Base-by-base conservation (phyloP, 805 yeast species). In the Metschnikowia santaceciliae region DNA sequence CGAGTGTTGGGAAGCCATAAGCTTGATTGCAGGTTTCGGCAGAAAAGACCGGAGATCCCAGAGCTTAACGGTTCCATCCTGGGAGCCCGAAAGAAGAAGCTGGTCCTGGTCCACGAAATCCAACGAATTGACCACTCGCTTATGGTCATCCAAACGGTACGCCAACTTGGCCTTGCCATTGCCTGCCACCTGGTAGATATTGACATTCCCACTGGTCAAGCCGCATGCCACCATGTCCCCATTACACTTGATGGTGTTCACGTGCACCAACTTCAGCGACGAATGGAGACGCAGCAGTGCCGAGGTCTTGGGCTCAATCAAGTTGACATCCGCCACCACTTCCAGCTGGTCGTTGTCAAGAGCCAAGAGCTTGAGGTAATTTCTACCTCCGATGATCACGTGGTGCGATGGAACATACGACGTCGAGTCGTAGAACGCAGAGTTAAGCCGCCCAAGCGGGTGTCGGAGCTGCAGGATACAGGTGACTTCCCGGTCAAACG, bases 61-160 rank as follows among this genome's bases (percentile, higher is more conserved):
- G 4, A 87, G 64, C 57, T 85, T 84, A 53, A 87, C 81, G 15
- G 83, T 74, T 3, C 94, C 94, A 69, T 87, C 94, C 67, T 87
- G 94, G 0, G 91, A 85, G 2, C 94, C 95, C 1, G 75, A 70
- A 19, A 74, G 59, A 8, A 74, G 52, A 40, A 68, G 64, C 47
- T 56, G 55, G 5, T 56, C 58, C 19, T 48, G 52, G 4, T 54
- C 62, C 15, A 65, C 61, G 44, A 74, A 74, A 54, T 74, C 78
- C 22, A 74, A 53, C 6, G 76, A 68, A 54, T 74, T 74, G 44
- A 74, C 65, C 45, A 70, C 65, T n/a, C 78, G 58, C 53, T 69
- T 71, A 58, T 74, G 78, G 51, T 70, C 77, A 17, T 65, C 58
- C n/a, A 68, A 61, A 37, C 63, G 66, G 50, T 61, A 52, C 14